Base-by-base conservation (phyloP, 345 rosid genomes). In the Cardamine chenopodiifolia region DNA sequence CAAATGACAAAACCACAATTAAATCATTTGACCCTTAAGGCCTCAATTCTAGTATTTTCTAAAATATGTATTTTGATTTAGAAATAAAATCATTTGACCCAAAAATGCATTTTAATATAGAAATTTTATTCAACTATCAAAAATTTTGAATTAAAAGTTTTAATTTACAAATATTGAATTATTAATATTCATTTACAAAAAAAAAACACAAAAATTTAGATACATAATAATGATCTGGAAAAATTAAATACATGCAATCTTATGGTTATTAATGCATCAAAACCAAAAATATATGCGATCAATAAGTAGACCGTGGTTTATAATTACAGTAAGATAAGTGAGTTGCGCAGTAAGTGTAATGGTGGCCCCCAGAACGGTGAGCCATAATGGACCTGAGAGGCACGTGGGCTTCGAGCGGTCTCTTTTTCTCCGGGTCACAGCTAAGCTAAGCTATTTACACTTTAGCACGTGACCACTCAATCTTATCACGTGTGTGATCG, bases 331-430 rank as follows among this genome's bases (percentile, higher is more conserved):
- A 35, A 35, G 39, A 35, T 35, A 34, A 35, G 39, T 35, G 39
- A 10, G 13, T 9, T 9, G 2, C 10, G 47, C 1, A 28, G 39
- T 18, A 11, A 35, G 49, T 75, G 62, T 28, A 74, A 15, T 6
- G 73, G 68, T 67, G 66, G 78, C 14, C 47, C 68, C 62, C 14
- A n/a, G 39, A 58, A 20, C 13, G 49, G 25, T 18, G 39, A 64
- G 19, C 4, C 20, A 73, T 45, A 22, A 47, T 74, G 78, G 72
- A 74, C 29, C 49, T 15, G 62, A 53, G 19, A n/a, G 54, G 73
- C 79, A 75, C 69, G 79, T 75, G 79, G 79, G 22, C 20, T 37
- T 48, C 13, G 68, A 50, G 20, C 55, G 49, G 63, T 59, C 73
- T 49, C 73, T 67, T 67, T 75, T 59, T 37, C 53, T 75, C 73